Evolutionary conservation across 495 filamentous ascomycete species (phyloP), one percentile per base, ranked within the genome.

Genomic region (Beverwykella pulmonaria): DNA sequence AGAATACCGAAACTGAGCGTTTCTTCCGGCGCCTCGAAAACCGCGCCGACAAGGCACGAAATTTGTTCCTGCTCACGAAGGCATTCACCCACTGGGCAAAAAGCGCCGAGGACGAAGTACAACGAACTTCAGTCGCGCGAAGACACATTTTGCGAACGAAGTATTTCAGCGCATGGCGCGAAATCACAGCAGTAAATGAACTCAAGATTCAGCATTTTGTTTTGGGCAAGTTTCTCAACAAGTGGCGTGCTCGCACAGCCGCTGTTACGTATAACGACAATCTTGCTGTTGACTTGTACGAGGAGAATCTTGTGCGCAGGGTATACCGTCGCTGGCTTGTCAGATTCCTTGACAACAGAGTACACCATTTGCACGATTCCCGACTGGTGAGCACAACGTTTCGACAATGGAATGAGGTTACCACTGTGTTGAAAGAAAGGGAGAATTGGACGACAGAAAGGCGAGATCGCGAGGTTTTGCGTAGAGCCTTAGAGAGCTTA

Each of bases 131-230:
- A 22, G 78, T 82, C 54, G 90, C 88, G 25, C 82, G 88, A 60
- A 77, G 83, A 64, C 89, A 90, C 74, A 83, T 93, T 25, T 76
- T 93, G 14, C 79, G 86, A 65, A 82, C 85, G 59, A 87, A 87
- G 59, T 92, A 88, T 69, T 94, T 93, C 73, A 86, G 87, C 68
- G 87, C 86, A 2, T 94, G 90, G 90, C 82, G 85, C 34, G 86
- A 86, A 47, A 87, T 92, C 50, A 92, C 90, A 12, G 82, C 81
- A 7, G 85, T 89, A 47, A 89, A 91, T 69, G 80, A 88, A 60
- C 70, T 86, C 30, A 92, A 90, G 73, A 84, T 87, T 1, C 84
- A 86, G 44, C 80, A 85, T 10, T 88, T 88, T 59, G 78, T 82
- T 12, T 63, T 87, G 7, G 79, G 79, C 44, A 85, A 82, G 53